Conservation (phyloP, 176 grass and related monocot genomes). For the Aegilops umbellulata region DNA sequence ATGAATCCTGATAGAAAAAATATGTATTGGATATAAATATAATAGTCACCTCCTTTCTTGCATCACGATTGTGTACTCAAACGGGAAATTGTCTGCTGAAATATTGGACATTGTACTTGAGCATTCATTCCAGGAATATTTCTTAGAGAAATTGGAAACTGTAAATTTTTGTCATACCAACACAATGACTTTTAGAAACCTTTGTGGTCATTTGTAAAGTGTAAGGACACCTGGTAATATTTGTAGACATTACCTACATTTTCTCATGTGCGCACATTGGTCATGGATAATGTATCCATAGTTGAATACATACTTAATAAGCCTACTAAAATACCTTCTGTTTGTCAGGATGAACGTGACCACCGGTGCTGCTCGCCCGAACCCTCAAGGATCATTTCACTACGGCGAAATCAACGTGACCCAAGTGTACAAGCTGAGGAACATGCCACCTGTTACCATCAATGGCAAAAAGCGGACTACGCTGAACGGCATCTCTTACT, state of each 20-base stretch:
- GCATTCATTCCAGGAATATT: not conserved
- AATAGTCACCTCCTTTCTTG: not conserved
- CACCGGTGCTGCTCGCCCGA: constrained; percentile 88
- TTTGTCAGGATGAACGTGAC: constrained; percentile 72
- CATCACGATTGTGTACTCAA: not conserved
- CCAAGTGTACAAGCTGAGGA: constrained; percentile 79
- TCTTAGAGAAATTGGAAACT: not conserved
- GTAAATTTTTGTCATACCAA: not conserved
- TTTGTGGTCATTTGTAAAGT: not conserved
- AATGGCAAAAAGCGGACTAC: constrained; percentile 69
- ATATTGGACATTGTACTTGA: not conserved
- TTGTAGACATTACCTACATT: not conserved
- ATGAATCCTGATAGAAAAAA: not conserved
- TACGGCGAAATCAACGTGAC: constrained; percentile 88
- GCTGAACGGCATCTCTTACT: constrained; percentile 76
- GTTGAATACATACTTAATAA: not conserved
- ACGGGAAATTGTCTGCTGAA: not conserved
- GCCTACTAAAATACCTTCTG: not conserved
- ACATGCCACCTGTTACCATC: constrained; percentile 60
- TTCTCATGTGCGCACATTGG: not conserved
- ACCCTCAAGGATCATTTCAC: constrained; percentile 96
- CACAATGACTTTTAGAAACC: not conserved
- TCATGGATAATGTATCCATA: not conserved
- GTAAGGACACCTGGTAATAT: not conserved
- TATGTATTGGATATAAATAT: not conserved